Percentiles rank a stretch among this genome's conserved stretches.
Evolutionary conservation across 1,284 basidiomycete genomes (phyloP).

Genomic region (Cystobasidiaceae sp.): DNA sequence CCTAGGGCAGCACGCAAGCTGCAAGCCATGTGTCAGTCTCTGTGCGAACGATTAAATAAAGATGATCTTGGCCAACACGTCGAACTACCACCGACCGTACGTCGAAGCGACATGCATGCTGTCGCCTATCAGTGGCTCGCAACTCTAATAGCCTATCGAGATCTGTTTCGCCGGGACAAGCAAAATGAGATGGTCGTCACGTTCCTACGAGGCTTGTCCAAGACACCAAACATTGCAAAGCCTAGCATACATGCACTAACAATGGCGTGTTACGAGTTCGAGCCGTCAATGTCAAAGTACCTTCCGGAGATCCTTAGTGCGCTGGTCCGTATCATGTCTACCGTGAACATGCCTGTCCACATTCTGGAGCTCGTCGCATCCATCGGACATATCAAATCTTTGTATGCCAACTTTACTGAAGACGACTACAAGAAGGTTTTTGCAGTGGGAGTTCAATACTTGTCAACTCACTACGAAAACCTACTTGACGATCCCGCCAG

Average conservation of each 20-base stretch:
- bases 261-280: slow-evolving; percentile 82
- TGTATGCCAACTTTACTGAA: slow-evolving; percentile 91
- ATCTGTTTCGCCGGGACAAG: slow-evolving; percentile 65
- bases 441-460: slow-evolving; percentile 88
- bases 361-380: slow-evolving; percentile 89
- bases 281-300: slow-evolving; percentile 72
- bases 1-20: slow-evolving; percentile 66
- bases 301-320: slow-evolving; percentile 78
- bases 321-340: slow-evolving; percentile 90
- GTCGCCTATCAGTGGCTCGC: slow-evolving; percentile 82
- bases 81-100: slow-evolving; percentile 52
- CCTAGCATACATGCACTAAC: slow-evolving; percentile 88
- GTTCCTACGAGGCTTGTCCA: slow-evolving; percentile 69
- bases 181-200: slow-evolving; percentile 70
- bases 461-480: slow-evolving; percentile 72
- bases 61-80: slow-evolving; percentile 60
- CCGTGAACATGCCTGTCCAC: slow-evolving; percentile 86
- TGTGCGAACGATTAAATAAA: slow-evolving; percentile 63
- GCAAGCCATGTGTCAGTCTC: slow-evolving; percentile 59
- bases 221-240: slow-evolving; percentile 77
- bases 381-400: slow-evolving; percentile 68
- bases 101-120: slow-evolving; percentile 76
- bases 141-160: slow-evolving; percentile 81
- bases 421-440: slow-evolving; percentile 91
- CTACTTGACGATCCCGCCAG: slow-evolving; percentile 41